Evolutionary conservation across 352 stramenopile genomes (phyloP).

Genomic region (Elongisporangium prolatum): DNA sequence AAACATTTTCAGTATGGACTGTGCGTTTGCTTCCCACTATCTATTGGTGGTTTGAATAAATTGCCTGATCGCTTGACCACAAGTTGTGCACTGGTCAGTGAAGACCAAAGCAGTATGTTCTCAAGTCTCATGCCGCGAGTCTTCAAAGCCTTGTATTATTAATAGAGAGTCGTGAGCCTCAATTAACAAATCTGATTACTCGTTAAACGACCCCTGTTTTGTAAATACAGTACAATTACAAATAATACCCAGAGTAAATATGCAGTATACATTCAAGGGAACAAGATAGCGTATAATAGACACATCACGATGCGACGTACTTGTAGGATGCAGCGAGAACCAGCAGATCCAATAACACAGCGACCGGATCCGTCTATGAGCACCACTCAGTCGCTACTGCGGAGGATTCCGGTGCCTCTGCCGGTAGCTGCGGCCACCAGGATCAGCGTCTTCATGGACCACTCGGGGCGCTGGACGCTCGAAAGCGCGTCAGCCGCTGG

Average conservation of each 20-base stretch:
- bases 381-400: not conserved
- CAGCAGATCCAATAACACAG: not conserved
- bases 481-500: conserved; percentile 7
- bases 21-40: too few relatives aligned
- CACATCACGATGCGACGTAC: not conserved
- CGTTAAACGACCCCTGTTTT: not conserved
- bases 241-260: not conserved
- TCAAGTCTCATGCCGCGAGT: too few relatives aligned
- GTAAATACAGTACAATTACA: not conserved
- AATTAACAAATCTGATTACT: not conserved
- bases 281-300: not conserved
- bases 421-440: not conserved
- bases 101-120: too few relatives aligned
- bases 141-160: too few relatives aligned
- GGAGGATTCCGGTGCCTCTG: not conserved
- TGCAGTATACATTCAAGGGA: not conserved
- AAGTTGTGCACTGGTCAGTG: too few relatives aligned
- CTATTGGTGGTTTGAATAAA: too few relatives aligned
- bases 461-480: conserved; percentile 24
- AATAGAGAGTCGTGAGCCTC: too few relatives aligned
- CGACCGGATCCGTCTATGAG: not conserved
- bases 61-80: too few relatives aligned
- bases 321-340: not conserved
- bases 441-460: conserved; percentile 31
- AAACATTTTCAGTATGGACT: too few relatives aligned